Evolutionary conservation across 495 filamentous ascomycete genomes (phyloP).

Genomic region (Hypoxylon fuscum): DNA sequence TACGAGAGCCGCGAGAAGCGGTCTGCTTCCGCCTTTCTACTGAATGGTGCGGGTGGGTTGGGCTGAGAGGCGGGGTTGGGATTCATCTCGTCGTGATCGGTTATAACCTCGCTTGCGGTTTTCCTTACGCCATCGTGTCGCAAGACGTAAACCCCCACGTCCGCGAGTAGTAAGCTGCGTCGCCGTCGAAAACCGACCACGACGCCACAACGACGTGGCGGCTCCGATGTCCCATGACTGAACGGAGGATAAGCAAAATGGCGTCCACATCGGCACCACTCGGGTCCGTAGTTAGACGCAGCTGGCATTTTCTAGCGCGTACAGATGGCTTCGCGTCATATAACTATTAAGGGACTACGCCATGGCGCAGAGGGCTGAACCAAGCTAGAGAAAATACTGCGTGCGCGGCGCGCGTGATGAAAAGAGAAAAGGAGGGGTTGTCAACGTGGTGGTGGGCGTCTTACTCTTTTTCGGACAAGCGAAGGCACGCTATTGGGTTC

Average conservation of each 20-base stretch:
- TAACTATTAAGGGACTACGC: slow-evolving; percentile 10
- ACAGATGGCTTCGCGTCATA: slow-evolving; percentile 23
- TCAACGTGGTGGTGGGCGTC: slow-evolving; percentile 24
- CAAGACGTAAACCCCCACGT: slow-evolving; percentile 22
- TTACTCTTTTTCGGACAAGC: slow-evolving; percentile 36
- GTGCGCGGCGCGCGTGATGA: slow-evolving; percentile 11
- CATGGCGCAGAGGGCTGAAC: slow-evolving; percentile 34
- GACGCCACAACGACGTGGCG: slow-evolving; percentile 29
- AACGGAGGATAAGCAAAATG: slow-evolving; percentile 16
- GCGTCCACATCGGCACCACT: background rate
- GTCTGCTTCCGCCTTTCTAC: slow-evolving; percentile 17
- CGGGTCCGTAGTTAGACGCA: slow-evolving; percentile 3
- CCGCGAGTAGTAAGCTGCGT: slow-evolving; percentile 15
- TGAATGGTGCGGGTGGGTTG: slow-evolving; percentile 2
- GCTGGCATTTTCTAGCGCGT: slow-evolving; percentile 17
- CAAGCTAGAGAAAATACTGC: slow-evolving; percentile 13
- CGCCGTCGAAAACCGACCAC: slow-evolving; percentile 10
- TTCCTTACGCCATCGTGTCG: slow-evolving; percentile 4
- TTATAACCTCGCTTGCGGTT: slow-evolving; percentile 10
- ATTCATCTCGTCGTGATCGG: slow-evolving; percentile 13
- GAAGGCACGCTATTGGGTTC: slow-evolving; percentile 39
- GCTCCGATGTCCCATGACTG: slow-evolving; percentile 2
- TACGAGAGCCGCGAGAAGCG: background rate
- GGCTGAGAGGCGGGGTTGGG: slow-evolving; percentile 8
- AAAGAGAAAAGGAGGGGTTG: slow-evolving; percentile 32